Evolutionary conservation across 2,329 filamentous ascomycete genomes (phyloP), one percentile per base, ranked within the genome.

Genomic region (Aschersonia sp.): DNA sequence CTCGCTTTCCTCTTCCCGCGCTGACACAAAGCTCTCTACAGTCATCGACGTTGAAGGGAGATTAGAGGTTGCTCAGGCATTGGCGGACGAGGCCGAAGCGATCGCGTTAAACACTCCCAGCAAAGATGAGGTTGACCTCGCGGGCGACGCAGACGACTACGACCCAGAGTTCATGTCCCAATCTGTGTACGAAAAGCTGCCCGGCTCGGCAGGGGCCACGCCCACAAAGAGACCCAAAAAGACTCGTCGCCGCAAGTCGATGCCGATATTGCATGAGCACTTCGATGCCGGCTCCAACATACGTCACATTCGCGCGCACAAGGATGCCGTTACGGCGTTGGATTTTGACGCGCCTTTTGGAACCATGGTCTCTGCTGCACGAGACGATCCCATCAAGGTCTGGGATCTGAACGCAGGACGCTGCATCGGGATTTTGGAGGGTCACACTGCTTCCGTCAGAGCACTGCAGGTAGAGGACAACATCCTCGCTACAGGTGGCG

Each of bases 311-410:
- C 82, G 86, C 55, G 88, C 90, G 2, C 92, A 98, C 63, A 81
- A 79, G 46, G 92, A 98, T 61, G 78, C 76, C 49, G 84, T 98
- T 52, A 94, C 89, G 1, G 85, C 90, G 6, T 64, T 98, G 51
- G 92, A 97, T 66, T 98, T 98, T 63, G 92, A 98, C 62, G 85
- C 84, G n/a, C 92, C 92, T 0, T 97, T 97, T 63, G 92, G 92
- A 12, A 94, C 87, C 22, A 80, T 97, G 78, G 87, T 97, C 5
- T 90, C 88, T 6, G 84, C 92, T 8, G 86, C 89, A 8, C 70
- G 96, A 58, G 92, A 98, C 61, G 92, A 98, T 63, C 89, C 87
- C 1, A 85, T 98, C 42, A 79, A 86, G 52, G 92, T 98, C 22
- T 98, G 92, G 92, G 92, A 98, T 65, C 71, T 98, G 54, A 96